These are phyloP conservation scores for Peribolospora baueri DNA, from an alignment of 768 basidiomycete species.

Conservation along the genomic window DNA sequence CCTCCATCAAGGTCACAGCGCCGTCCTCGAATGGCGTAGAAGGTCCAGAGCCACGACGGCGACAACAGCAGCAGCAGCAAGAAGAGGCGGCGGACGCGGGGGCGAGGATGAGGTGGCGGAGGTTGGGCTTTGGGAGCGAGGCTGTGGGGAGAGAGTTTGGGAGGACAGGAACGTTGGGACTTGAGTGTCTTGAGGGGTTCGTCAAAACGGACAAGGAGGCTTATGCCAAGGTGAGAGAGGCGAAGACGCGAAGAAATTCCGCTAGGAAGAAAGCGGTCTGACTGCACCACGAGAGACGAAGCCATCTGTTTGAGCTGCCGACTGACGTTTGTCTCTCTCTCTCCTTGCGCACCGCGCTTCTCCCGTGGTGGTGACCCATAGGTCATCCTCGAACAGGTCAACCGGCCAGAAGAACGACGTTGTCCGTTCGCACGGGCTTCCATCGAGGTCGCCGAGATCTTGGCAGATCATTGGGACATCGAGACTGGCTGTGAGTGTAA, in stretches of 20 bases:
- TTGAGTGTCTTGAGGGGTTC: slow-evolving; percentile 57
- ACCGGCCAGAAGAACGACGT: slow-evolving; percentile 42
- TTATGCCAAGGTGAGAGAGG: slow-evolving; percentile 38
- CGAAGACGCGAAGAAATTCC: no score
- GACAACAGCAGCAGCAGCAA: no score
- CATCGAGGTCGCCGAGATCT: slow-evolving; percentile 57
- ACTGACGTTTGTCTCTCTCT: neutral
- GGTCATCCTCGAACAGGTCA: slow-evolving; percentile 57
- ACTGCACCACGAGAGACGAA: no score
- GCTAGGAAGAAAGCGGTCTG: no score
- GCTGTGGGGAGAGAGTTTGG: slow-evolving; percentile 50
- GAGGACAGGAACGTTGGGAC: slow-evolving; percentile 51
- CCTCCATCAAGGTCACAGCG: no score
- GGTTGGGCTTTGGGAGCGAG: slow-evolving; percentile 53
- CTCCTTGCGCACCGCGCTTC: neutral
- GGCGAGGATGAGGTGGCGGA: slow-evolving; percentile 18
- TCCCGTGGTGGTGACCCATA: slow-evolving; percentile 14
- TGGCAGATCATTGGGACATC: slow-evolving; percentile 65
- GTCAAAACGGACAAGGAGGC: slow-evolving; percentile 42
- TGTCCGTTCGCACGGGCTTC: slow-evolving; percentile 67
- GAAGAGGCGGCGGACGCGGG: slow-evolving; percentile 26
- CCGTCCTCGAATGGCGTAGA: no score
- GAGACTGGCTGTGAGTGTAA: slow-evolving; percentile 49
- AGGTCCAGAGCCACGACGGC: no score
- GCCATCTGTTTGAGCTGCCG: no score